Conservation (phyloP, 495 filamentous ascomycete genomes). For the Daldinia grandis region DNA sequence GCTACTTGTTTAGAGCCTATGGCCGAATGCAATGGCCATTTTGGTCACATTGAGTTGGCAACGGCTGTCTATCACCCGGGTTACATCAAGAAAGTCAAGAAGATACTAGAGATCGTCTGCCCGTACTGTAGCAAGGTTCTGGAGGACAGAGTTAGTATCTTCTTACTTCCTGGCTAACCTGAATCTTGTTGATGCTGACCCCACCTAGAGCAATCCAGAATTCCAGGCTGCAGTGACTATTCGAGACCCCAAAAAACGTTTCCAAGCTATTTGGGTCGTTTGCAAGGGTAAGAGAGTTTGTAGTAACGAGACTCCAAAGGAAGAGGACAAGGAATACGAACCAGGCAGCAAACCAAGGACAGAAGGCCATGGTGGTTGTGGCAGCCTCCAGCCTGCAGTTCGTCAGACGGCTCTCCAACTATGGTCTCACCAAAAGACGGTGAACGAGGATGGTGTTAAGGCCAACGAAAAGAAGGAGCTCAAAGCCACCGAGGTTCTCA, state of each 20-base stretch:
- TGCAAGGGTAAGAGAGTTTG: constrained; percentile 89
- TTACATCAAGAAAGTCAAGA: constrained; percentile 97
- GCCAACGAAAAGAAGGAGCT: constrained; percentile 84
- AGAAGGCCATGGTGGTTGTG: constrained; percentile 83
- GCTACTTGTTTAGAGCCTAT: constrained; percentile 94
- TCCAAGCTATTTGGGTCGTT: constrained; percentile 82
- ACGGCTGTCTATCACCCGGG: constrained; percentile 94
- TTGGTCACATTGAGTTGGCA: constrained; percentile 96
- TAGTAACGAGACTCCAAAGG: constrained; percentile 72
- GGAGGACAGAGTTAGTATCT: constrained; percentile 90
- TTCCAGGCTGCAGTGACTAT: constrained; percentile 81
- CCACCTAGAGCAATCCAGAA: constrained; percentile 76
- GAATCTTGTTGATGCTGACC: constrained; percentile 70
- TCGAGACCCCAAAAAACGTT: constrained; percentile 91
- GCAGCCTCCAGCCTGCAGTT: constrained; percentile 87
- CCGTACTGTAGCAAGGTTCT: constrained; percentile 97
- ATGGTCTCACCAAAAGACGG: constrained; percentile 58
- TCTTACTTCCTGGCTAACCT: constrained; percentile 52
- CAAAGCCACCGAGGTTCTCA: constrained; percentile 82
- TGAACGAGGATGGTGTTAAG: constrained; percentile 81
- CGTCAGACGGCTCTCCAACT: constrained; percentile 85
- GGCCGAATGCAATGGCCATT: constrained; percentile 95
- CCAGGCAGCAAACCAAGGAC: constrained; percentile 58
- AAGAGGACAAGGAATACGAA: constrained; percentile 65
- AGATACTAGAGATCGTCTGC: constrained; percentile 96